Conservation (phyloP, 2,329 filamentous ascomycete genomes). For the Venturia aucupariae region DNA sequence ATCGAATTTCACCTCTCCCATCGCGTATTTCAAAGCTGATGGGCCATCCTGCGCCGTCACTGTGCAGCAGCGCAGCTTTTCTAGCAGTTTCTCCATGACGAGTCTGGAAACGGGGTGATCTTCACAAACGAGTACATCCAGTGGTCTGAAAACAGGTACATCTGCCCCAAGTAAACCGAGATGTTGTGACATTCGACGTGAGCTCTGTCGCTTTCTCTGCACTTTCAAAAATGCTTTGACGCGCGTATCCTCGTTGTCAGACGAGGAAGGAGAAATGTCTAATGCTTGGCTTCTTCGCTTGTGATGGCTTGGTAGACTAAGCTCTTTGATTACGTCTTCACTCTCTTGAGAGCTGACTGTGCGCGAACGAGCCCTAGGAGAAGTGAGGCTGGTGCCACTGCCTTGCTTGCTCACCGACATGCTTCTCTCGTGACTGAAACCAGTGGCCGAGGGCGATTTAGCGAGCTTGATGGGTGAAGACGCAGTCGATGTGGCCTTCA, state of each 20-base stretch:
- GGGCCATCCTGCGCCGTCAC: conserved; percentile 85
- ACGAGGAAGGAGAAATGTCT: conserved; percentile 93
- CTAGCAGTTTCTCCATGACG: conserved; percentile 97
- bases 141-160: conserved; percentile 68
- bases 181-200: conserved; percentile 86
- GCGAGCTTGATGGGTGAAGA: conserved; percentile 45
- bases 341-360: conserved; percentile 93
- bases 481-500: conserved; percentile 43
- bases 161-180: conserved; percentile 60
- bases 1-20: conserved; percentile 97
- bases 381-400: conserved; percentile 34
- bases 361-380: conserved; percentile 67
- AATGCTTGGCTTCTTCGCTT: conserved; percentile 92
- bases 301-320: conserved; percentile 55
- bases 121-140: conserved; percentile 94
- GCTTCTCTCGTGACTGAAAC: conserved; percentile 36
- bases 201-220: conserved; percentile 88
- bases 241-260: conserved; percentile 91
- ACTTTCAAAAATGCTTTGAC: conserved; percentile 85
- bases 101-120: conserved; percentile 94
- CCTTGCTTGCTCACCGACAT: conserved; percentile 24
- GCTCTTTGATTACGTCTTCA: conserved; percentile 58
- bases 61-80: conserved; percentile 89
- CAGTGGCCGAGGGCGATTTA: conserved; percentile 33
- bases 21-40: conserved; percentile 85